These are phyloP conservation scores for Lathyrus sativus DNA, from an alignment of 306 rosid genomes.

Conservation along the genomic window DNA sequence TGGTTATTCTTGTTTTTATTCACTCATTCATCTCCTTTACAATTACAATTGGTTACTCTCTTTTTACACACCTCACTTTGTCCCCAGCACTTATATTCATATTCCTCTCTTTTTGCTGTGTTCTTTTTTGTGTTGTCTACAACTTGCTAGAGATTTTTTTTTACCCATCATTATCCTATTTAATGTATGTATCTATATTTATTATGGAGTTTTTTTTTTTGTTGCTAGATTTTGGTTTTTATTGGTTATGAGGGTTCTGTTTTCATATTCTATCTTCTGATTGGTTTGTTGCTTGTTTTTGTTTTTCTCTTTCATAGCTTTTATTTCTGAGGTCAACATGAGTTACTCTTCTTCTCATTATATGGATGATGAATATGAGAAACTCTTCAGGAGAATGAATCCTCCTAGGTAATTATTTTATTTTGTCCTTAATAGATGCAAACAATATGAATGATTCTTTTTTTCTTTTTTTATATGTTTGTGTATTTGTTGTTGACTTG, in stretches of 20 bases:
- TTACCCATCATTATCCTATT: constrained; percentile 30
- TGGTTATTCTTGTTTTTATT: constrained; percentile 36
- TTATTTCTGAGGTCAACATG: constrained; percentile 68
- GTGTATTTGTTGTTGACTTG: constrained; percentile 19
- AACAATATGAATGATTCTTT: constrained; percentile 34
- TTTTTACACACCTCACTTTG: constrained; percentile 37
- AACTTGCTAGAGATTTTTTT: constrained; percentile 19
- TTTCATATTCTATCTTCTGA: constrained; percentile 42
- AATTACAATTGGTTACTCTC: constrained; percentile 42
- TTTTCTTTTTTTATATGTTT: constrained; percentile 28
- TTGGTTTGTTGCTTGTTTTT: constrained; percentile 38
- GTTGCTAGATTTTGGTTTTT: constrained; percentile 37
- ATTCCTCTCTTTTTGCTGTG: constrained; percentile 20
- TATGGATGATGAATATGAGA: constrained; percentile 88
- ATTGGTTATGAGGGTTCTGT: constrained; percentile 51
- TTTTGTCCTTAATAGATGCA: too few relatives aligned
- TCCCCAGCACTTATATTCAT: constrained; percentile 10
- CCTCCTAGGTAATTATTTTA: constrained; percentile 63
- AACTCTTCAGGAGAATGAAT: constrained; percentile 86
- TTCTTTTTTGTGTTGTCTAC: constrained; percentile 11
- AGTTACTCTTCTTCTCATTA: constrained; percentile 60
- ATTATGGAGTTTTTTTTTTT: constrained; percentile 14
- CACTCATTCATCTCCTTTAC: constrained; percentile 24
- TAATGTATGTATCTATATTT: not conserved
- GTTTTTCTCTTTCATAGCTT: constrained; percentile 53